A percentile compares a stretch with the other conserved stretches of the same genome.
Evolutionary conservation across 2,329 filamentous ascomycete species (phyloP).

Genomic region (Alternaria sp.): DNA sequence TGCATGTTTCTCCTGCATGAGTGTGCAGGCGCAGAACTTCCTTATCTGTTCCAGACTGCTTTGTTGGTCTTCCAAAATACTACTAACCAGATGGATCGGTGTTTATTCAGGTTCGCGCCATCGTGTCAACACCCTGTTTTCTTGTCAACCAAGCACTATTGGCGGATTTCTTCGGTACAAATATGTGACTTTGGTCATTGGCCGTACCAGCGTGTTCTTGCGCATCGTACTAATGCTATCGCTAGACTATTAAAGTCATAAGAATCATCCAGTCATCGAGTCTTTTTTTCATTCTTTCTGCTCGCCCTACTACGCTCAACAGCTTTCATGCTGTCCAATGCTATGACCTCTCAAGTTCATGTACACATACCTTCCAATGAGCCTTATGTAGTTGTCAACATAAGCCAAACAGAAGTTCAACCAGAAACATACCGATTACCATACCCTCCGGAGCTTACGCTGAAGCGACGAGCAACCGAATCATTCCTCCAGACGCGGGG

Average conservation of each 20-base stretch:
- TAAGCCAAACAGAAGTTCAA: constrained; percentile 1
- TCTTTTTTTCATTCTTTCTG: neutral
- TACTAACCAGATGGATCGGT: neutral
- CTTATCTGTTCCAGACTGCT: constrained; percentile 3
- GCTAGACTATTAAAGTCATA: neutral
- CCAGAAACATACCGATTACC: neutral
- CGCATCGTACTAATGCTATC: neutral
- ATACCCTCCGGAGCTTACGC: neutral
- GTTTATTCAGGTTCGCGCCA: constrained; percentile 2
- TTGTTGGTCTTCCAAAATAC: neutral
- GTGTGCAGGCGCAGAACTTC: neutral
- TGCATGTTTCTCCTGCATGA: neutral
- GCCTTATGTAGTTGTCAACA: constrained; percentile 1
- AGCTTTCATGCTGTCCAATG: neutral
- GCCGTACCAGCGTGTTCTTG: neutral
- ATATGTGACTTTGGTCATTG: neutral
- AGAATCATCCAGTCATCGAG: neutral
- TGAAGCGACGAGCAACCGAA: constrained; percentile 9
- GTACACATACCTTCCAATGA: neutral
- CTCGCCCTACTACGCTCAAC: neutral
- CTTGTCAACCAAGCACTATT: neutral
- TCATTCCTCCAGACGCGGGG: constrained; percentile 5
- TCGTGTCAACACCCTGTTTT: neutral
- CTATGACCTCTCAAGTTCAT: constrained; percentile 4
- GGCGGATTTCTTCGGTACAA: constrained; percentile 1